phyloP scores from a whole-genome alignment of 768 basidiomycete genomes.

The Phanerochaete sordida region DNA sequence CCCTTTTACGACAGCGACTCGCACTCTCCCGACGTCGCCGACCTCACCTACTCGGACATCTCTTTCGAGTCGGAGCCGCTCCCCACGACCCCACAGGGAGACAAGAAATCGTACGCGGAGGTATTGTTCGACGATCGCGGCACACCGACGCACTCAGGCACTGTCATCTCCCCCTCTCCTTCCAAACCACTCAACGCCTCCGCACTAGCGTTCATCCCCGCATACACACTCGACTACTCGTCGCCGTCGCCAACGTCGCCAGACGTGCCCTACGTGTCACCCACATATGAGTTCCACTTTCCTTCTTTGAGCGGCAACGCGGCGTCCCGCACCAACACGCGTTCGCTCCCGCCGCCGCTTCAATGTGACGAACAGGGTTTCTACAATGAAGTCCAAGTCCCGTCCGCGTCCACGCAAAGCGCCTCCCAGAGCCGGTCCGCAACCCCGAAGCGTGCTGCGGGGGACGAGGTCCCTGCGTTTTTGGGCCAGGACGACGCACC shows the following conservation, averaged over 20 bases:
- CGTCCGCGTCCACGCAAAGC: slow-evolving; percentile 22
- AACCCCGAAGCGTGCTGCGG: slow-evolving; percentile 28
- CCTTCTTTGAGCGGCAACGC: slow-evolving; percentile 39
- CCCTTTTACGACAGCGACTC: slow-evolving; percentile 10
- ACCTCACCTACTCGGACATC: slow-evolving; percentile 42
- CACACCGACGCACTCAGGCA: not conserved
- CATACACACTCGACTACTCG: slow-evolving; percentile 10
- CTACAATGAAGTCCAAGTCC: slow-evolving; percentile 40
- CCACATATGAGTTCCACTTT: slow-evolving; percentile 41
- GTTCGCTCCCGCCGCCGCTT: slow-evolving; percentile 32
- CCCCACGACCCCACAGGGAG: slow-evolving; percentile 49
- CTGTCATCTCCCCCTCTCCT: slow-evolving; percentile 17
- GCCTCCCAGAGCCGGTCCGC: slow-evolving; percentile 24
- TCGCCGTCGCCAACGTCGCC: slow-evolving; percentile 11
- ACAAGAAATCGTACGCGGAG: slow-evolving; percentile 32
- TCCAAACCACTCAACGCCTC: slow-evolving; percentile 25
- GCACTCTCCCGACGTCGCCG: slow-evolving; percentile 22
- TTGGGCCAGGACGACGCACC: slow-evolving; percentile 36
- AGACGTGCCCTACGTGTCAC: slow-evolving; percentile 13
- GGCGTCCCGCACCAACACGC: slow-evolving; percentile 21
- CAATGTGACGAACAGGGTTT: slow-evolving; percentile 55
- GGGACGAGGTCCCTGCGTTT: slow-evolving; percentile 45
- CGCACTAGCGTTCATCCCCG: slow-evolving; percentile 24
- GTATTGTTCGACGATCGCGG: slow-evolving; percentile 28
- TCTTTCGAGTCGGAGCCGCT: slow-evolving; percentile 38